Conservation (phyloP, 495 filamentous ascomycete species). For the Paragyromitra xinjiangensis region DNA sequence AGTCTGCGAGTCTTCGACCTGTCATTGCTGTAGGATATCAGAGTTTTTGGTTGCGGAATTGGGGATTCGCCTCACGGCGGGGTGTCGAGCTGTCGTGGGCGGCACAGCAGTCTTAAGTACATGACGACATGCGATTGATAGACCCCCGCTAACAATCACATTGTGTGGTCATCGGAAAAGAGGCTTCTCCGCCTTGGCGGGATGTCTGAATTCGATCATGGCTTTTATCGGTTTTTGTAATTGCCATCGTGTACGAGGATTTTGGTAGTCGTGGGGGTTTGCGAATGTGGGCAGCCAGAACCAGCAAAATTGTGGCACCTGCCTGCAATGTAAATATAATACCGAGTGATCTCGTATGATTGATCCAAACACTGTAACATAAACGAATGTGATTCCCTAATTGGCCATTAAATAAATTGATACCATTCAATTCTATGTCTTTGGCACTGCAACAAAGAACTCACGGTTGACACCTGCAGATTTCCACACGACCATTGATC, state of each 20-base stretch:
- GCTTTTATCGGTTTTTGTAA: neutral
- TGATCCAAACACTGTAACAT: neutral
- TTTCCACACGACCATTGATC: too few species aligned
- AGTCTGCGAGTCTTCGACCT: conserved; percentile 77
- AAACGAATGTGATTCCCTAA: too few species aligned
- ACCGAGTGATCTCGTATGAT: conserved; percentile 5
- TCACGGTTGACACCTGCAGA: too few species aligned
- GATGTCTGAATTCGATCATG: neutral
- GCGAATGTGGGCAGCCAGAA: too few species aligned
- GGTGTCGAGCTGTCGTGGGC: conserved; percentile 2
- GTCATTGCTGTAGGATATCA: conserved; percentile 64
- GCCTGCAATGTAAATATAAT: neutral
- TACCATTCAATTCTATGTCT: too few species aligned
- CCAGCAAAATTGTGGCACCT: neutral
- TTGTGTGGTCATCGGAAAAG: neutral
- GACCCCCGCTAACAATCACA: conserved; percentile 20
- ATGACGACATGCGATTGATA: neutral
- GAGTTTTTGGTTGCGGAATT: neutral
- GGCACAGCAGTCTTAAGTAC: neutral
- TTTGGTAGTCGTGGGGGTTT: neutral
- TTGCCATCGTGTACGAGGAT: neutral
- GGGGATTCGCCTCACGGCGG: neutral
- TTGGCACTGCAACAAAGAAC: too few species aligned
- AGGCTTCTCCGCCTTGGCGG: neutral
- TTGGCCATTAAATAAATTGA: too few species aligned